A percentile compares a stretch with the other conserved stretches of the same genome.
Evolutionary conservation across 1,139 yeast genomes (phyloP).

Genomic region (Dujonia santamariae): DNA sequence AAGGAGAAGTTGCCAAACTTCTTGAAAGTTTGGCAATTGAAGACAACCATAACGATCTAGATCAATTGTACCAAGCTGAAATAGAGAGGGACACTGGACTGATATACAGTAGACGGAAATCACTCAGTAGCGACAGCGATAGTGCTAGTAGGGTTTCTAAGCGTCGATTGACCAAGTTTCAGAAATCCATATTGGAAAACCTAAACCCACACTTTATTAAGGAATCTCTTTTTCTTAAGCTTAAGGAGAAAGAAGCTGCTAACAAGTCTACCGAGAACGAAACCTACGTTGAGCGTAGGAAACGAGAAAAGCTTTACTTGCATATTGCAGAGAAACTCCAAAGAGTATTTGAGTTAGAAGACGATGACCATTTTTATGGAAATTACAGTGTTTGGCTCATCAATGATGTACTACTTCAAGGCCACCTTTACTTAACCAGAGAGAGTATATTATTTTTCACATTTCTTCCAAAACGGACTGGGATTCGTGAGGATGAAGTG

Average conservation of each 20-base stretch:
- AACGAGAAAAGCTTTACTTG: slow-evolving; percentile 19
- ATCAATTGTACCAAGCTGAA: slow-evolving; percentile 7
- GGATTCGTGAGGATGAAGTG: slow-evolving; percentile 9
- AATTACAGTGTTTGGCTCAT: slow-evolving; percentile 78
- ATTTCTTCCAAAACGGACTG: slow-evolving; percentile 56
- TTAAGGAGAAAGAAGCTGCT: slow-evolving; percentile 12
- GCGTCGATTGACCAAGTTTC: slow-evolving; percentile 22
- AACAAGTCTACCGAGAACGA: neutral
- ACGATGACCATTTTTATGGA: slow-evolving; percentile 50
- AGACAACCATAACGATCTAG: slow-evolving; percentile 6
- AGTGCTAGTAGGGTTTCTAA: neutral
- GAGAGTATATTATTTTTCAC: slow-evolving; percentile 73
- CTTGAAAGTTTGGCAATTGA: slow-evolving; percentile 3
- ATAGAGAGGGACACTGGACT: slow-evolving; percentile 3
- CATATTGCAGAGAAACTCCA: slow-evolving; percentile 37
- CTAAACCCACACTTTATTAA: slow-evolving; percentile 23
- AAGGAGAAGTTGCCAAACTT: slow-evolving; percentile 4
- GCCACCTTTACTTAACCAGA: slow-evolving; percentile 72
- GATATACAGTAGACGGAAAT: neutral
- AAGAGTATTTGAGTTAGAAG: slow-evolving; percentile 37
- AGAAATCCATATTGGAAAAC: slow-evolving; percentile 34
- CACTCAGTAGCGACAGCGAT: neutral
- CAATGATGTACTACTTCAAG: slow-evolving; percentile 80
- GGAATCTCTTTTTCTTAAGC: slow-evolving; percentile 19
- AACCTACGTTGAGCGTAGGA: neutral